phyloP scores from a whole-genome alignment of 139 green algal species.

The Closterium sp. region DNA sequence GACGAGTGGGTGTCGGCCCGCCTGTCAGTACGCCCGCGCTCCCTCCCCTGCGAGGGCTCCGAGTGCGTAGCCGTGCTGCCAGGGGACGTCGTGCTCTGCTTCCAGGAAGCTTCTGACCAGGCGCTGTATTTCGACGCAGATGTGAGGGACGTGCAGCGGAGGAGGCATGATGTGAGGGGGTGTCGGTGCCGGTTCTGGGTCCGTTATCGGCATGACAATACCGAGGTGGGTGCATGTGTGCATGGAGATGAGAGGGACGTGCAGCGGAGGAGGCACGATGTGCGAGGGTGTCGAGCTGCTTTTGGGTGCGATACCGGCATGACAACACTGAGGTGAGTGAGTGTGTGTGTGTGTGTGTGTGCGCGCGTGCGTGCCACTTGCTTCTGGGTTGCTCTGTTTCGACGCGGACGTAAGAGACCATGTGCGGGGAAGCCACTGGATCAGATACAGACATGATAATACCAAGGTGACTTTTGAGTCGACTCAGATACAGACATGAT shows the following conservation, averaged over 20 bases:
- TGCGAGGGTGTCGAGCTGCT: too few relatives aligned
- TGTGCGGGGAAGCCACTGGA: too few relatives aligned
- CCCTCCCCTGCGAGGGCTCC: slow-evolving; percentile 40
- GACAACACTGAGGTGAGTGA: neutral
- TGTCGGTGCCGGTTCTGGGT: slow-evolving; percentile 47
- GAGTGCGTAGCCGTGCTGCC: slow-evolving; percentile 44
- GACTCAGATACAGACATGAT: too few relatives aligned
- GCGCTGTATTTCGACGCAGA: slow-evolving; percentile 51
- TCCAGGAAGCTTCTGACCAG: slow-evolving; percentile 42
- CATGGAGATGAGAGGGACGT: too few relatives aligned
- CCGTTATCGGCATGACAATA: slow-evolving; percentile 34
- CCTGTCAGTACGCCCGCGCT: slow-evolving; percentile 22
- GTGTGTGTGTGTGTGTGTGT: too few relatives aligned
- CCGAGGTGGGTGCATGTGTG: slow-evolving; percentile 4
- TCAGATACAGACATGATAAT: too few relatives aligned
- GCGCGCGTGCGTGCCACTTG: too few relatives aligned
- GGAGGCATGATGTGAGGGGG: slow-evolving; percentile 44
- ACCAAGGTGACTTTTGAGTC: too few relatives aligned
- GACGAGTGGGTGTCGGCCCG: slow-evolving; percentile 41
- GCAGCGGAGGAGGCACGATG: too few relatives aligned
- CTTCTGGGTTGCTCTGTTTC: too few relatives aligned
- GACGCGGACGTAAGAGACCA: too few relatives aligned
- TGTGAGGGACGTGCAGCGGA: slow-evolving; percentile 40
- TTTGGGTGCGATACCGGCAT: neutral
- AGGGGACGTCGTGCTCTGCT: slow-evolving; percentile 41